Base-by-base conservation (phyloP, 2,329 filamentous ascomycete species). In the Leptosphaerulina australis region DNA sequence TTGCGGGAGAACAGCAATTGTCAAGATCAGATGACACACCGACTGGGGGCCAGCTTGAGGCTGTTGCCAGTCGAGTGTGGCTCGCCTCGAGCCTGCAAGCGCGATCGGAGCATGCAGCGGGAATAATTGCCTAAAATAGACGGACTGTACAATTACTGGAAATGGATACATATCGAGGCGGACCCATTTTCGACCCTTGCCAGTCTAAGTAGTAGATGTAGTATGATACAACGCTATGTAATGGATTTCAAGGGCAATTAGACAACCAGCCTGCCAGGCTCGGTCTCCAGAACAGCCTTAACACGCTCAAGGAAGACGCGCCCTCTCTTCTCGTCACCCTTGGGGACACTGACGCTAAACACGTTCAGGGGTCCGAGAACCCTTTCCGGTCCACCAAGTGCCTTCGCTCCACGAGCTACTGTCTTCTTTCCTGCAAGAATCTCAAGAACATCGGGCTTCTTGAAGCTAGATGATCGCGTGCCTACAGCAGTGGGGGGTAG, bases 261-360 rank as follows among this genome's bases (percentile, higher is more conserved):
- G 26, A 75, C 64, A 20, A 75, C 69, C 26, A 75, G 58, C 22
- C 69, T 61, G 26, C 72, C 72, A 7, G 73, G 72, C 48, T 74
- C 70, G 11, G 51, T 67, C 54, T 75, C 72, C 61, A 99, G 74
- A 20, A 93, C 86, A 35, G 81, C 77, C 84, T 96, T 97, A 68
- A 97, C 83, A 63, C 90, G 84, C 75, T 93, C 88, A 58, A 99
- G 74, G 77, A 97, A 99, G 9, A 87, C 80, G 66, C 83, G 81
- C 11, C 90, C 94, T 64, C 91, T 82, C 77, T 86, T 84, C 81
- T 92, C 88, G 72, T 99, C 94, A 7, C 83, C 84, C 74, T 83
- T 85, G 29, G 88, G 85, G 15, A 96, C 92, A 21, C 80, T 86
- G 41, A 99, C 77, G 64, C 85, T 93, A 70, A 97, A 96, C 0